Evolutionary conservation across 805 yeast species (phyloP).

Genomic region (Metschnikowia shivogae): DNA sequence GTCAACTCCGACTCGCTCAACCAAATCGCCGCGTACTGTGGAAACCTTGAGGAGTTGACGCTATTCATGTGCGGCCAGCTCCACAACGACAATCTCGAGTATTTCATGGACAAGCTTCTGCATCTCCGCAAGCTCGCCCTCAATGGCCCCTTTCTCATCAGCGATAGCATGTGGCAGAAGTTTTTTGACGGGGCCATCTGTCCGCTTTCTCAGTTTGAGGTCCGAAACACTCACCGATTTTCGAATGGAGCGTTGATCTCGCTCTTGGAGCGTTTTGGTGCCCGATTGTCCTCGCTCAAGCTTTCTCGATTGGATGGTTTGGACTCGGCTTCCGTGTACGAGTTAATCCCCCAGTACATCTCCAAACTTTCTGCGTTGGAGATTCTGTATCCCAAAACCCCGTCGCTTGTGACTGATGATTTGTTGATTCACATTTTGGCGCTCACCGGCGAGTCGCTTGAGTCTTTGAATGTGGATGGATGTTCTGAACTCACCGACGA

Average conservation of each 20-base stretch:
- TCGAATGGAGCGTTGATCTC: conserved; percentile 59
- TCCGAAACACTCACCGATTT: conserved; percentile 82
- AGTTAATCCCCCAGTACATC: conserved; percentile 61
- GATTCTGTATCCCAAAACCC: conserved; percentile 63
- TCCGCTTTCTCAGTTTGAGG: conserved; percentile 53
- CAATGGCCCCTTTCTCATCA: conserved; percentile 87
- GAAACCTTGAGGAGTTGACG: conserved; percentile 59
- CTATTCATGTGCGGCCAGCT: conserved; percentile 92
- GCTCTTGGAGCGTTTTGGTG: conserved; percentile 56
- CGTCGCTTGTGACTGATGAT: conserved; percentile 65
- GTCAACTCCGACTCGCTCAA: conserved; percentile 61
- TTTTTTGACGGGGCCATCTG: conserved; percentile 61
- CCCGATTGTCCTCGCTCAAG: conserved; percentile 50
- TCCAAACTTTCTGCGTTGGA: conserved; percentile 52
- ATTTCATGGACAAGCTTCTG: conserved; percentile 56
- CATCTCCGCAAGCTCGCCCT: conserved; percentile 54
- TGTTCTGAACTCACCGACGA: conserved; percentile 70
- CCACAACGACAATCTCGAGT: conserved; percentile 68
- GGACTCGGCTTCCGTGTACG: conserved; percentile 51
- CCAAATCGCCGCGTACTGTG: conserved; percentile 74
- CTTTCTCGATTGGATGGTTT: conserved; percentile 73
- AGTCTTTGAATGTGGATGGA: conserved; percentile 61
- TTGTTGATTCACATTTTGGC: conserved; percentile 57
- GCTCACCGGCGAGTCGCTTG: conserved; percentile 57
- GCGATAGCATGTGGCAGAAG: conserved; percentile 69